Evolutionary conservation across 106 monocot genomes (phyloP), one percentile per base, ranked within the genome.

Genomic region (Allium sativum): DNA sequence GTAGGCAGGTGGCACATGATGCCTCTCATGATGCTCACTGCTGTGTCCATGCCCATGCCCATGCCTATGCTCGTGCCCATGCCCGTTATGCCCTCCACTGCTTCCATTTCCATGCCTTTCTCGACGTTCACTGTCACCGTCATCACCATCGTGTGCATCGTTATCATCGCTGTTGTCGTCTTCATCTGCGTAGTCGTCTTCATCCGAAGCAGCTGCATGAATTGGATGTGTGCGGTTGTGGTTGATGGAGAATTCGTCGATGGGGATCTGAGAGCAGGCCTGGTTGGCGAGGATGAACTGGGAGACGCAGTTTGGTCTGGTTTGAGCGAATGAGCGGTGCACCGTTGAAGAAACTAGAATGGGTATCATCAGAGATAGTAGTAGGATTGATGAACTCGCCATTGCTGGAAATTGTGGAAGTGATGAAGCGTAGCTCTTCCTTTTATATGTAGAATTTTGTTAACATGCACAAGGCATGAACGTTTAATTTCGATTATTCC

Each of bases 221-320:
- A 60, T 2, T 0, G 31, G 20, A 12, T 14, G 6, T 12, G 57
- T 31, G 8, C 52, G 4, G 18, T 50, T 47, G 47, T 1, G 8
- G 18, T 44, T 45, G 8, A 11, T 21, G 55, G 13, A 22, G 41
- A 20, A 1, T 50, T n/a, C 21, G 3, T 10, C 5, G 9, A 19
- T 19, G 11, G 56, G 66, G 14, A 77, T 16, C 14, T 70, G 10
- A 4, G 66, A 45, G 47, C 81, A 81, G 0, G 81, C 81, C 18
- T 72, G 81, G 58, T 70, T 77, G 8, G 77, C 81, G 4, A 77
- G 69, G 13, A 73, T 54, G 56, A 81, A 66, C 55, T 81, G 81
- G 12, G 61, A 56, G 44, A 77, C 15, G 69, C 81, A 81, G 12
- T 69, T 41, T 12, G 67, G 17, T 42, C n/a, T 68, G 31, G 42